Conservation (phyloP, 352 stramenopile genomes). For the Phytopythium helicoides region DNA sequence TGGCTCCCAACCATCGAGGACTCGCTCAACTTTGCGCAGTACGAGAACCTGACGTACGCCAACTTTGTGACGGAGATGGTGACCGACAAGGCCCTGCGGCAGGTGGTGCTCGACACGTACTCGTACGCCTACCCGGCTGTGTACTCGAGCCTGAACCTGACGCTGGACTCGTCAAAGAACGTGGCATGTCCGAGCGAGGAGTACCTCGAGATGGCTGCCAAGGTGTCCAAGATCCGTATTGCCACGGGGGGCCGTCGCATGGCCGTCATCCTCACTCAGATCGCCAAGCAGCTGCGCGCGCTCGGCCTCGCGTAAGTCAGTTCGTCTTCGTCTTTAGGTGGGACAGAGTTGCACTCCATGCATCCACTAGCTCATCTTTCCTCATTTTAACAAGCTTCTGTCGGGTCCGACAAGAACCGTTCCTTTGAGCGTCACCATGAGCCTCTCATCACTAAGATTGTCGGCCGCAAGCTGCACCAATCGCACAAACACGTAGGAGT, state of each 20-base stretch:
- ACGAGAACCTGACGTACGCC: slow-evolving; percentile 29
- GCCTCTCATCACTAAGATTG: too few relatives aligned
- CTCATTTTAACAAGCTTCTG: too few relatives aligned
- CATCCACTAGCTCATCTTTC: too few relatives aligned
- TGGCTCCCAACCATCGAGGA: slow-evolving; percentile 29
- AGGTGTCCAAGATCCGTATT: slow-evolving; percentile 46
- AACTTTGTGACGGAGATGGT: slow-evolving; percentile 31
- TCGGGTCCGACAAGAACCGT: too few relatives aligned
- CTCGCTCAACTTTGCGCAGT: slow-evolving; percentile 36
- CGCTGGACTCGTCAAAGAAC: slow-evolving; percentile 7
- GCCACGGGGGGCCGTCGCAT: slow-evolving; percentile 50
- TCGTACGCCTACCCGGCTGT: slow-evolving; percentile 36
- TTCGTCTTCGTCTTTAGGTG: background rate
- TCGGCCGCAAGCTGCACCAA: too few relatives aligned
- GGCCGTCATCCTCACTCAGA: slow-evolving; percentile 52
- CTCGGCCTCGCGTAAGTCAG: slow-evolving; percentile 26
- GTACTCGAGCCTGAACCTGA: slow-evolving; percentile 39
- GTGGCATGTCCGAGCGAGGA: slow-evolving; percentile 30
- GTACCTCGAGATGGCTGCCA: slow-evolving; percentile 31
- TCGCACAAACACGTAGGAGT: too few relatives aligned
- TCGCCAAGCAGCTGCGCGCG: slow-evolving; percentile 43
- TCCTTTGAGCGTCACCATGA: too few relatives aligned
- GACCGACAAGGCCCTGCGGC: slow-evolving; percentile 19
- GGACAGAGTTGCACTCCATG: too few relatives aligned
- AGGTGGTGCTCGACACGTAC: slow-evolving; percentile 47